Base-by-base conservation (phyloP, 352 stramenopile genomes). In the Phytophthora pini region DNA sequence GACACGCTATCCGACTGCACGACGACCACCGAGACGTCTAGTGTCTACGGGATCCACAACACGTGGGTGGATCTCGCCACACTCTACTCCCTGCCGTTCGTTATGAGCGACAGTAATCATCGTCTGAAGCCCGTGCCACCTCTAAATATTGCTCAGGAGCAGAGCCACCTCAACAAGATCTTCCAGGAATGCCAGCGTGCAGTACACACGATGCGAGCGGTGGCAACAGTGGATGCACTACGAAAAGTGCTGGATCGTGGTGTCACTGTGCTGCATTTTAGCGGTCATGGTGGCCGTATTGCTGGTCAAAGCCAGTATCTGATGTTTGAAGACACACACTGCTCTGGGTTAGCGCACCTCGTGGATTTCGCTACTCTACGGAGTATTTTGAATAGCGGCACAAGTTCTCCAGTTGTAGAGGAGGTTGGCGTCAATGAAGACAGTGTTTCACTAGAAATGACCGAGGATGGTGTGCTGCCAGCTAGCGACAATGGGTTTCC, bases 31-130 rank as follows among this genome's bases (percentile, higher is more conserved):
- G 83, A 92, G 54, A 75, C 79, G 9, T 92, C 83, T 31, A 92
- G 83, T 43, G 83, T 92, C 46, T 90, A 88, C 51, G 80, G 83
- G 26, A 82, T 89, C 26, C 80, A 90, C 57, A 90, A 90, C 70
- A 94, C 86, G 50, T 89, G 85, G 79, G 77, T 94, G 39, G 86
- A 94, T 46, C 74, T 94, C 32, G 86, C 83, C 24, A 79, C 87
- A 65, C 76, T 94, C 11, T 90, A 92, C 41, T 79, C 86, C 32
- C 71, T 89, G 39, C 86, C 86, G 54, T 94, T 94, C 48, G 80
- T 94, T 3, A 73, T 84, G 61, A 65, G 77, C 65, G 56, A 61
- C 26, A 70, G 55, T 17, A 61, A 63, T 10, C 76, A 64, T 8
- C 79, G 83, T 5, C 70, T 92, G 7, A 85, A 86, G 55, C 72